Percentiles rank a stretch among this genome's conserved stretches.
phyloP scores from a whole-genome alignment of 306 rosid species.

The Quercus aquifolioides region DNA sequence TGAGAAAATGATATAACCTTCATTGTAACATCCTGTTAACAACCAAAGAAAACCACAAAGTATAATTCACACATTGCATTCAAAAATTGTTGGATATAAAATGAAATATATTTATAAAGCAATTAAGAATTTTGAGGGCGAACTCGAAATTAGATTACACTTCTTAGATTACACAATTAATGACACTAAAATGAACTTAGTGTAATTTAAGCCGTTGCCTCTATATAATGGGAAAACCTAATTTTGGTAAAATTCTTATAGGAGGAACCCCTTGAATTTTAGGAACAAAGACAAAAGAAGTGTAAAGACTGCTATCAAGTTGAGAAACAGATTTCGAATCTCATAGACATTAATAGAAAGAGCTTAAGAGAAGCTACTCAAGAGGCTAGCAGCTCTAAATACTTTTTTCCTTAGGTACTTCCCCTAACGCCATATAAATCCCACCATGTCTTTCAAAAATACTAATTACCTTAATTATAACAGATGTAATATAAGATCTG shows the following conservation, averaged over 20 bases:
- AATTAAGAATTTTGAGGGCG: not conserved
- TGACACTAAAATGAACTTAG: not conserved
- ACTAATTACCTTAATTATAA: not conserved
- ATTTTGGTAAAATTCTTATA: not conserved
- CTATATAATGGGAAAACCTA: not conserved
- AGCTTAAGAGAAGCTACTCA: not conserved
- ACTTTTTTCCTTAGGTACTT: not conserved
- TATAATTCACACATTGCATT: constrained; percentile 19
- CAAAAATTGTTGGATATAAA: not conserved
- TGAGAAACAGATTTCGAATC: not conserved
- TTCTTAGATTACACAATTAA: not conserved
- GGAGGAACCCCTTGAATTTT: not conserved
- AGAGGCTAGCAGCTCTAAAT: not conserved
- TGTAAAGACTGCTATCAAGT: not conserved
- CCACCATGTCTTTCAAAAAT: not conserved
- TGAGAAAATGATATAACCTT: constrained; percentile 71
- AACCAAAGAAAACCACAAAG: constrained; percentile 9
- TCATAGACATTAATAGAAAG: not conserved
- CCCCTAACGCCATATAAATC: not conserved
- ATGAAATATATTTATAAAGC: not conserved
- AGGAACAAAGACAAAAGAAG: not conserved
- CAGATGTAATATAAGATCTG: not conserved
- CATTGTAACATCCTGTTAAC: constrained; percentile 64
- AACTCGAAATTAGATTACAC: not conserved
- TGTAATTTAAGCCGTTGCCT: not conserved